These are phyloP conservation scores for Pestalotiopsis sp. DNA, from an alignment of 2,329 filamentous ascomycete genomes.

Conservation along the genomic window DNA sequence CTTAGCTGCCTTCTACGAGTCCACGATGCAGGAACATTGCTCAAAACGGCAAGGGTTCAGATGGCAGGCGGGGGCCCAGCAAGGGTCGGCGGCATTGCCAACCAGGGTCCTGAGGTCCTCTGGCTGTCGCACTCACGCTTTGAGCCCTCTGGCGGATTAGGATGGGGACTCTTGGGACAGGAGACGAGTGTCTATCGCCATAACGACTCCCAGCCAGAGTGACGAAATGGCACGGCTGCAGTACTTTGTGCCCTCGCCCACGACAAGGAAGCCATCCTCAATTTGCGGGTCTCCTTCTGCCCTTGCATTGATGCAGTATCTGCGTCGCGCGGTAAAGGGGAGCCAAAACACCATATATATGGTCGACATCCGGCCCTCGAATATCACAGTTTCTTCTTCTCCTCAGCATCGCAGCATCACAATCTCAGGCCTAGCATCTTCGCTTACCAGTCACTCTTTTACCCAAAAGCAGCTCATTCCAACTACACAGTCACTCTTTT, in stretches of 20 bases:
- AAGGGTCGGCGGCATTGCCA: slow-evolving; percentile 4
- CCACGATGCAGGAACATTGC: slow-evolving; percentile 12
- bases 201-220: slow-evolving; percentile 2
- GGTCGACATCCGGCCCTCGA: slow-evolving; percentile 8
- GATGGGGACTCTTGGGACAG: background rate
- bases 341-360: slow-evolving; percentile 13
- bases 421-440: slow-evolving; percentile 13
- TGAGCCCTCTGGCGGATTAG: background rate
- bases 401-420: slow-evolving; percentile 13
- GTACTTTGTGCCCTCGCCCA: background rate
- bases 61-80: background rate
- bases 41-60: slow-evolving; percentile 7
- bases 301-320: background rate
- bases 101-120: background rate
- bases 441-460: slow-evolving; percentile 15
- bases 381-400: slow-evolving; percentile 2
- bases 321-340: background rate
- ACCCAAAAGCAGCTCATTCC: slow-evolving; percentile 21
- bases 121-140: background rate
- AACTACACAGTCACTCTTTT: slow-evolving; percentile 27
- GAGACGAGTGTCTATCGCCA: slow-evolving; percentile 13
- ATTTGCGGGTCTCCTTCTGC: background rate
- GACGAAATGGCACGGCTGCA: slow-evolving; percentile 11
- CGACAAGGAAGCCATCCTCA: background rate
- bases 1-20: background rate